phyloP scores from a whole-genome alignment of 2,329 filamentous ascomycete genomes.

The Calonectria multiphialidica region DNA sequence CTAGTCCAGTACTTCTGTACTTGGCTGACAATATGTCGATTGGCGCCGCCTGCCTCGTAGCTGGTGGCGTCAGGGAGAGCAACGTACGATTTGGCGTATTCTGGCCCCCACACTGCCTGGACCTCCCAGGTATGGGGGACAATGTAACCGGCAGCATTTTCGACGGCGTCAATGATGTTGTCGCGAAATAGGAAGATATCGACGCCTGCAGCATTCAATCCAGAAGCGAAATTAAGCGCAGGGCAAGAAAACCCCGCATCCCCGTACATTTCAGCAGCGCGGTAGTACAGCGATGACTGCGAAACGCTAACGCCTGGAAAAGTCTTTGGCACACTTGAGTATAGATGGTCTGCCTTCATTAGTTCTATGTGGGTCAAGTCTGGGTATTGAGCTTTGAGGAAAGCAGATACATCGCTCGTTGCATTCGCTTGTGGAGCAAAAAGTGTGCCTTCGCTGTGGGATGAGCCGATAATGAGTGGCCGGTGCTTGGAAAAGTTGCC shows the following conservation, averaged over 20 bases:
- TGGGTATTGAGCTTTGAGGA: too few relatives aligned
- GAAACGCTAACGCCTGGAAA: too few relatives aligned
- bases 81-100: not conserved
- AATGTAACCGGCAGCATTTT: not conserved
- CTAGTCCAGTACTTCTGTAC: not conserved
- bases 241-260: not conserved
- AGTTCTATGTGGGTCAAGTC: too few relatives aligned
- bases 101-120: not conserved
- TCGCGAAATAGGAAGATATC: not conserved
- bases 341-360: too few relatives aligned
- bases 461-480: too few relatives aligned
- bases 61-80: not conserved
- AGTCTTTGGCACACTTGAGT: too few relatives aligned
- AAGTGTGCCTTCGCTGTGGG: too few relatives aligned
- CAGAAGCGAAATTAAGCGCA: not conserved
- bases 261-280: too few relatives aligned
- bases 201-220: not conserved
- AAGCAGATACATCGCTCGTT: too few relatives aligned
- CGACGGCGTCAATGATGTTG: not conserved
- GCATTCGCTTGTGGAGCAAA: too few relatives aligned
- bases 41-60: not conserved
- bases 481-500: too few relatives aligned
- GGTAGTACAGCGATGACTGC: too few relatives aligned
- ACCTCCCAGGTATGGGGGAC: not conserved
- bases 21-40: not conserved